Conservation (phyloP, 495 filamentous ascomycete genomes). For the Staphylotrichum longicolle region DNA sequence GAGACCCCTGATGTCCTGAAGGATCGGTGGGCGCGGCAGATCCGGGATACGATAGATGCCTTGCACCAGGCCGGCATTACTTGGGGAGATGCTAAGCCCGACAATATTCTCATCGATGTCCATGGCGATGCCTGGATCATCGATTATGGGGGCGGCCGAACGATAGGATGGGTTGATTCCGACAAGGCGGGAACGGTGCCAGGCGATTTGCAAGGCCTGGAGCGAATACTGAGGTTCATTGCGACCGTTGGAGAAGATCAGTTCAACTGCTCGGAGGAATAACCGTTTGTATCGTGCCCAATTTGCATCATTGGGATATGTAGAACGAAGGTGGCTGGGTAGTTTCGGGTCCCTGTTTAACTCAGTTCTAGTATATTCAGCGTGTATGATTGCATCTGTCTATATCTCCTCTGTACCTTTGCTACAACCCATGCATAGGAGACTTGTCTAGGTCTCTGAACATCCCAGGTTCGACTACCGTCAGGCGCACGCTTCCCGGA, state of each 20-base stretch:
- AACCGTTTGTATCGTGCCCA: too few species aligned
- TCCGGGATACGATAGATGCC: not conserved
- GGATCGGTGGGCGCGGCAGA: constrained; percentile 16
- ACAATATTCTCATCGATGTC: constrained; percentile 45
- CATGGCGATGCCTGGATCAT: constrained; percentile 42
- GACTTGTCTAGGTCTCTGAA: too few species aligned
- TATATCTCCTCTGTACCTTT: too few species aligned
- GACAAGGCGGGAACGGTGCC: constrained; percentile 37
- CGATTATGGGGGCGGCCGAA: constrained; percentile 48
- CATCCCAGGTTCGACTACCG: too few species aligned
- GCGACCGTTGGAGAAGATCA: not conserved
- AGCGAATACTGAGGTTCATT: constrained; percentile 8
- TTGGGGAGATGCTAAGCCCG: constrained; percentile 44
- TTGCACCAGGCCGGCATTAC: constrained; percentile 8
- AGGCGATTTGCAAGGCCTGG: constrained; percentile 37
- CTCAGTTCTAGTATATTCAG: too few species aligned
- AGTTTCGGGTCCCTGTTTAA: too few species aligned
- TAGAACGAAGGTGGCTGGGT: too few species aligned
- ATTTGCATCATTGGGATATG: too few species aligned
- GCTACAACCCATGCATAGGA: too few species aligned
- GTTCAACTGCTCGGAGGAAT: too few species aligned
- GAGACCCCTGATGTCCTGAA: constrained; percentile 1
- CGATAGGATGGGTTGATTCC: constrained; percentile 40
- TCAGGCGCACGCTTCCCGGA: too few species aligned
- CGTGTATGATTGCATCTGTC: too few species aligned